Percentiles rank a stretch among this genome's conserved stretches.
Conservation (phyloP, 176 grass and related monocot genomes). For the Bromus sterilis region DNA sequence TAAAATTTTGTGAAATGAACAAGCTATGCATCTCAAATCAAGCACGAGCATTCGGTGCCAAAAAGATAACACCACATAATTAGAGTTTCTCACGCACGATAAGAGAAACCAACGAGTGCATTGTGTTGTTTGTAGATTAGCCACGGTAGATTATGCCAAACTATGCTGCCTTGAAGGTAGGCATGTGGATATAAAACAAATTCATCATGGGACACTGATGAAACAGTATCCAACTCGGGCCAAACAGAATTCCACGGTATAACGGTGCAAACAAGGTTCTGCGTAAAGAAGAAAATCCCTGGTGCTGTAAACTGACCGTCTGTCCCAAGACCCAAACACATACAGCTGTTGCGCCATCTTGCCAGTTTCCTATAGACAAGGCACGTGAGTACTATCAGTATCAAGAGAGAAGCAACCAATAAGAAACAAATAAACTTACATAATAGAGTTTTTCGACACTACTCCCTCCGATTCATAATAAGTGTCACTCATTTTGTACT, state of each 20-base stretch:
- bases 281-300: neutral
- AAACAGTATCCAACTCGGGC: neutral
- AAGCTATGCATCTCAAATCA: neutral
- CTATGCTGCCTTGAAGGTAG: neutral
- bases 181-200: neutral
- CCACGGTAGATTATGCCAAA: neutral
- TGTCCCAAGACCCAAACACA: slow-evolving; percentile 88
- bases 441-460: neutral
- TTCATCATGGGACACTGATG: neutral
- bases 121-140: neutral
- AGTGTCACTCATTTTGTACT: too few relatives aligned
- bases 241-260: neutral
- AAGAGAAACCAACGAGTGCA: neutral
- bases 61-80: neutral
- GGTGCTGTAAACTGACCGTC: slow-evolving; percentile 38
- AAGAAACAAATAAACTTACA: neutral
- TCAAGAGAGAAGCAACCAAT: neutral
- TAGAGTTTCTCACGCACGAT: neutral
- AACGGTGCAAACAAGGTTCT: neutral
- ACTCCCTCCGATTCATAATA: too few relatives aligned
- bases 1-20: neutral
- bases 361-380: slow-evolving; percentile 68
- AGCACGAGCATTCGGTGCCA: neutral
- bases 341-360: slow-evolving; percentile 92
- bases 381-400: neutral